Evolutionary conservation across 169 alveolate genomes (phyloP).

Genomic region (Plasmodium malariae): DNA sequence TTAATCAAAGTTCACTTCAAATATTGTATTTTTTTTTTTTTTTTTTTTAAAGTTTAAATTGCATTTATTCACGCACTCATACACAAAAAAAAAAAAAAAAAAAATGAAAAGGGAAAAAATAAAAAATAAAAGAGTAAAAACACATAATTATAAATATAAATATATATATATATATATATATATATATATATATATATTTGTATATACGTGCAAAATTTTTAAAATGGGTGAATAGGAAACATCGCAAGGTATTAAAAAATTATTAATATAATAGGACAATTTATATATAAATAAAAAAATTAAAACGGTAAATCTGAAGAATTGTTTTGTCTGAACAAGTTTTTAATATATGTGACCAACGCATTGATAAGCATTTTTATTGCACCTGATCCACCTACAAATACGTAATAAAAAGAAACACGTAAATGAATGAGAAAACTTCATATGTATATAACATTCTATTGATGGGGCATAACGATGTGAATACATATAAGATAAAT

Average conservation of each 20-base stretch:
- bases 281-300: background rate
- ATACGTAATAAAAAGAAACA: background rate
- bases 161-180: slow-evolving; percentile 3
- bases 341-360: slow-evolving; percentile 31
- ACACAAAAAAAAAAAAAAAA: background rate
- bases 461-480: background rate
- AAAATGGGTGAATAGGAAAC: background rate
- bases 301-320: slow-evolving; percentile 75
- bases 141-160: background rate
- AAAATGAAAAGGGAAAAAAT: background rate
- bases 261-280: background rate
- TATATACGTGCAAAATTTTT: background rate
- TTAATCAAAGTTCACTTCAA: no score
- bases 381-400: slow-evolving; percentile 62
- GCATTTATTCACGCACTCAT: background rate
- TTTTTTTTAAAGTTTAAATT: background rate
- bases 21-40: no score
- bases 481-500: background rate
- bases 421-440: background rate
- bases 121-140: slow-evolving; percentile 9
- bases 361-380: slow-evolving; percentile 43
- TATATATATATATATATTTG: background rate
- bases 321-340: slow-evolving; percentile 47
- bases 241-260: slow-evolving; percentile 1
- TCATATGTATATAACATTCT: no score